These are phyloP conservation scores for Neckera pumila DNA, from an alignment of 225 moss, liverwort and hornwort species.

Conservation along the genomic window DNA sequence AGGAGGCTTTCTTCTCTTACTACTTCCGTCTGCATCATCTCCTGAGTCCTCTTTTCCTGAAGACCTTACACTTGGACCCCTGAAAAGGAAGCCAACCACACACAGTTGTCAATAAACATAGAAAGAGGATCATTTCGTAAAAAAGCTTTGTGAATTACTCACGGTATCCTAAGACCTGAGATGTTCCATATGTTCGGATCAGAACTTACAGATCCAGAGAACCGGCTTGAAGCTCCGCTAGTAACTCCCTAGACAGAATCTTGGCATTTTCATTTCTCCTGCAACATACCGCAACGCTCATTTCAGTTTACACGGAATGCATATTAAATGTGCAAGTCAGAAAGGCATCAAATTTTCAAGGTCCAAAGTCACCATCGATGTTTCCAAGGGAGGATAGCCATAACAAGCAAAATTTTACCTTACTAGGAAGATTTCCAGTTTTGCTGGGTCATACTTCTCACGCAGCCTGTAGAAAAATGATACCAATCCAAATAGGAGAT, in stretches of 20 bases:
- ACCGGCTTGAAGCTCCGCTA: conserved; percentile 81
- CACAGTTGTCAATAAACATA: not conserved
- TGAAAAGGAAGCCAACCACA: conserved; percentile 10
- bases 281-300: not conserved
- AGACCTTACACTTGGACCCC: conserved; percentile 78
- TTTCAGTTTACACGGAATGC: not conserved
- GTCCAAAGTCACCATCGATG: not conserved
- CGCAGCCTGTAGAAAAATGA: conserved; percentile 50
- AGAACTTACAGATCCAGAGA: conserved; percentile 81
- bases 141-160: not conserved
- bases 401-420: conserved; percentile 31
- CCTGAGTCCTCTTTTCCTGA: conserved; percentile 64
- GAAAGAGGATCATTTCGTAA: not conserved
- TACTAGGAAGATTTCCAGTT: conserved; percentile 67
- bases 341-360: not conserved
- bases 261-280: conserved; percentile 97
- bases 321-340: not conserved
- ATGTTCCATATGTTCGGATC: not conserved
- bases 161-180: not conserved
- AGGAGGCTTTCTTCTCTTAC: conserved; percentile 62
- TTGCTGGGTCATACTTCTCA: conserved; percentile 98
- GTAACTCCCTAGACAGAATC: conserved; percentile 80
- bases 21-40: conserved; percentile 63
- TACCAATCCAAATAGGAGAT: not conserved
- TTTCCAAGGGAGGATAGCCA: not conserved